A percentile compares a stretch with the other conserved stretches of the same genome.
phyloP scores from a whole-genome alignment of 176 grass and related monocot species.

The Triticum dicoccoides region DNA sequence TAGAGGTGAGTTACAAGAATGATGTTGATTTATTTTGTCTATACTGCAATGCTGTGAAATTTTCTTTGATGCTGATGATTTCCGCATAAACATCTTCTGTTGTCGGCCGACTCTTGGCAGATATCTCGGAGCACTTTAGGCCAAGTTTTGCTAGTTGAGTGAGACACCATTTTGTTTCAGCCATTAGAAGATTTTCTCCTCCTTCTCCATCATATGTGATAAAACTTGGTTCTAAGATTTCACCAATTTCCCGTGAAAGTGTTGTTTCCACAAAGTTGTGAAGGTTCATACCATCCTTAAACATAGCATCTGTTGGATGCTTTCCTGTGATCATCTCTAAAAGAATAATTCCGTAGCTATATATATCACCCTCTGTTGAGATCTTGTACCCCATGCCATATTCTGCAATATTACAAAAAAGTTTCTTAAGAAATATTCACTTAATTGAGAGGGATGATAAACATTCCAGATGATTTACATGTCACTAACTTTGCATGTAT shows the following conservation, averaged over 20 bases:
- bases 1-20: not conserved
- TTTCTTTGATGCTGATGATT: slow-evolving; percentile 2
- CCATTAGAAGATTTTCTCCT: not conserved
- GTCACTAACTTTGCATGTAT: not conserved
- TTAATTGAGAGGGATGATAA: not conserved
- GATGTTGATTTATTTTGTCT: not conserved
- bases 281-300: not conserved
- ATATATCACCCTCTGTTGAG: not conserved
- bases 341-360: not conserved
- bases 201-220: not conserved
- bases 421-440: too few species aligned
- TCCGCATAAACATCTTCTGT: slow-evolving; percentile 8
- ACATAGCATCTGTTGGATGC: not conserved
- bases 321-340: not conserved
- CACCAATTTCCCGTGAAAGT: not conserved
- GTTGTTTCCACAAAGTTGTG: not conserved
- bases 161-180: not conserved
- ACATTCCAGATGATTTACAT: not conserved
- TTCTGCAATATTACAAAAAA: not conserved
- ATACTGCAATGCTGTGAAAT: not conserved
- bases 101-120: slow-evolving; percentile 1
- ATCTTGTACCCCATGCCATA: not conserved
- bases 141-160: slow-evolving; percentile 11
- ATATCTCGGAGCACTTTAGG: not conserved
- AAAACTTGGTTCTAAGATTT: slow-evolving; percentile 1